Percentiles rank a stretch among this genome's conserved stretches.
These are phyloP conservation scores for Mortierella sp. DNA, from an alignment of 371 early-diverging fungal genomes.

Conservation along the genomic window DNA sequence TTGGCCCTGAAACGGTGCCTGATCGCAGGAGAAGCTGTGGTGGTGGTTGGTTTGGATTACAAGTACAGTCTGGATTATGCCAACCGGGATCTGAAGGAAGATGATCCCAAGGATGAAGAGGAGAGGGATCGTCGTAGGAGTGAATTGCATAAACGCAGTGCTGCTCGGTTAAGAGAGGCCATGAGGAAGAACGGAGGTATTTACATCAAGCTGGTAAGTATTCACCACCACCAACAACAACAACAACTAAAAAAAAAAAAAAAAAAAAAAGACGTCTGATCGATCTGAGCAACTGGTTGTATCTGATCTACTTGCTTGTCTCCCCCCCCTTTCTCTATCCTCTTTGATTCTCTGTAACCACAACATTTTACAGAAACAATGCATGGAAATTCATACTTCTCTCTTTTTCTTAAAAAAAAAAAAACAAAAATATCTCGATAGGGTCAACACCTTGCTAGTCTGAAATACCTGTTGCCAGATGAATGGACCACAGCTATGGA, in stretches of 20 bases:
- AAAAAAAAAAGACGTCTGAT: no score
- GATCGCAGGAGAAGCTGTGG: slow-evolving; percentile 60
- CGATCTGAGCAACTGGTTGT: no score
- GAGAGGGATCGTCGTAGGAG: slow-evolving; percentile 46
- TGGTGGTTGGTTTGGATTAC: slow-evolving; percentile 69
- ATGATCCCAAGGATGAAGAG: slow-evolving; percentile 54
- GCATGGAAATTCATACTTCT: not conserved
- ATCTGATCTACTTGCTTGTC: no score
- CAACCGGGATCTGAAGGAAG: slow-evolving; percentile 51
- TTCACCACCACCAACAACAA: no score
- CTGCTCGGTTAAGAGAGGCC: slow-evolving; percentile 67
- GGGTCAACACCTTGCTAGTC: slow-evolving; percentile 89
- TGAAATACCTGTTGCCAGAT: slow-evolving; percentile 86
- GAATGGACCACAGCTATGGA: slow-evolving; percentile 91
- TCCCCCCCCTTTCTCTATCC: not conserved
- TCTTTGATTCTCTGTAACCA: not conserved
- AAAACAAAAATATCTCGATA: no score
- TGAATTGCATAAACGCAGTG: slow-evolving; percentile 60
- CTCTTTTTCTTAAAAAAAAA: no score
- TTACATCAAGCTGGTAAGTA: slow-evolving; percentile 83
- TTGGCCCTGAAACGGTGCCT: slow-evolving; percentile 58
- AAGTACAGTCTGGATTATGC: slow-evolving; percentile 60
- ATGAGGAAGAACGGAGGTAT: slow-evolving; percentile 82
- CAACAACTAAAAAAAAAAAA: no score
- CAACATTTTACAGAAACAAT: not conserved